Conservation (phyloP, 2,329 filamentous ascomycete genomes). For the Colletotrichum agaves region DNA sequence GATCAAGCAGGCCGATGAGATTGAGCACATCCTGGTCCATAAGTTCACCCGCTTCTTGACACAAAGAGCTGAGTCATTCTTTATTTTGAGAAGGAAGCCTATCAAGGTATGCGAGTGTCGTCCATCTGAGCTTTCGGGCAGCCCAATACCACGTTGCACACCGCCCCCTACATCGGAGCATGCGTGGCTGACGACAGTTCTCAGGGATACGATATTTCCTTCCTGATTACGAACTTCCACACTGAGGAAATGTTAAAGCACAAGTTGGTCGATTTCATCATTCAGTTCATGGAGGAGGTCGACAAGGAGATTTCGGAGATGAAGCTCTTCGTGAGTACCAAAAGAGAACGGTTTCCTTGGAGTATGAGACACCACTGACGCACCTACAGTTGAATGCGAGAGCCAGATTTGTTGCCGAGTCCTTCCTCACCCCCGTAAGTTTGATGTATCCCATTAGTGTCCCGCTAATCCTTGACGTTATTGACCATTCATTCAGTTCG, state of each 20-base stretch:
- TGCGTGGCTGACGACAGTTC: constrained; percentile 38
- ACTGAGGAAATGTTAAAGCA: constrained; percentile 99
- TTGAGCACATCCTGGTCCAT: constrained; percentile 96
- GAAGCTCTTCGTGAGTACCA: constrained; percentile 91
- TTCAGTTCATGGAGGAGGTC: constrained; percentile 99
- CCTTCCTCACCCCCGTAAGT: constrained; percentile 91
- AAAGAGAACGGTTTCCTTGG: too few species aligned
- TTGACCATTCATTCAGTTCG: constrained; percentile 31
- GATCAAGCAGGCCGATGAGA: constrained; percentile 99
- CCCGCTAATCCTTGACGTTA: neutral
- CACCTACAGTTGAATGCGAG: constrained; percentile 84
- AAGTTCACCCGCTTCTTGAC: constrained; percentile 98
- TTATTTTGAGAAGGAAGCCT: constrained; percentile 93
- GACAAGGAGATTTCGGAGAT: constrained; percentile 99
- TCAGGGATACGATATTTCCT: constrained; percentile 97
- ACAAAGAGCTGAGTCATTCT: constrained; percentile 95
- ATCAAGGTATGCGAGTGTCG: constrained; percentile 73
- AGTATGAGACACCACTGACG: constrained; percentile 36
- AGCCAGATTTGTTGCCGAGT: constrained; percentile 97
- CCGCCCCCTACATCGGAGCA: neutral
- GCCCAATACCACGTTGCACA: constrained; percentile 17
- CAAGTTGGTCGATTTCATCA: constrained; percentile 98
- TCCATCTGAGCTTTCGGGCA: neutral
- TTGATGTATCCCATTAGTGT: constrained; percentile 11
- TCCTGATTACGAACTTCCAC: constrained; percentile 98